These are phyloP conservation scores for Exophiala xenobiotica DNA, from an alignment of 2,329 filamentous ascomycete genomes.

Conservation along the genomic window DNA sequence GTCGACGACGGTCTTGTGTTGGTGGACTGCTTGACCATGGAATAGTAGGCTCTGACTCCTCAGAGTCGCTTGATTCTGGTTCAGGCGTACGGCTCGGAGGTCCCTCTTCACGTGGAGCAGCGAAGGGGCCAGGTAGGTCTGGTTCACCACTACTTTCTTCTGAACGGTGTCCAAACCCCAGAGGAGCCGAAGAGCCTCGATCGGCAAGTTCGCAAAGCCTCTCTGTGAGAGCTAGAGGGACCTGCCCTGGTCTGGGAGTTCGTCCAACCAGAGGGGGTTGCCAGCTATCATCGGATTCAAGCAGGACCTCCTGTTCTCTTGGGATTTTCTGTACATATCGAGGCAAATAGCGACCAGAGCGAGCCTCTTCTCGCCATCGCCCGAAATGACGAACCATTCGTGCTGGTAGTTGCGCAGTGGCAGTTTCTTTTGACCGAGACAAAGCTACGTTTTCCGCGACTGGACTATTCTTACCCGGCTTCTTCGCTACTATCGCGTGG, in stretches of 20 bases:
- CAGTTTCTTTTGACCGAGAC: neutral
- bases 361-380: constrained; percentile 14
- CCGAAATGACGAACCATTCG: constrained; percentile 3
- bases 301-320: constrained; percentile 21
- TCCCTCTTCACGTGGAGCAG: constrained; percentile 45
- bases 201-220: constrained; percentile 12
- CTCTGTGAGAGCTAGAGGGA: constrained; percentile 18
- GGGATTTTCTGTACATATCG: constrained; percentile 11
- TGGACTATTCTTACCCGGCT: too few relatives aligned
- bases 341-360: constrained; percentile 12
- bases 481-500: too few relatives aligned
- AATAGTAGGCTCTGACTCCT: neutral
- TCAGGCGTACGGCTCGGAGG: constrained; percentile 49
- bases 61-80: constrained; percentile 18
- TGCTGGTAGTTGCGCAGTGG: neutral
- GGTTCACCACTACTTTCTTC: too few relatives aligned
- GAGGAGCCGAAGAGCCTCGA: too few relatives aligned
- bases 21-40: constrained; percentile 13
- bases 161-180: too few relatives aligned
- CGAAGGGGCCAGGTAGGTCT: constrained; percentile 40
- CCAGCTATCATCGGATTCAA: constrained; percentile 30
- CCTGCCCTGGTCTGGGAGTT: constrained; percentile 15
- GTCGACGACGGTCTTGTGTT: constrained; percentile 12
- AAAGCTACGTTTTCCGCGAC: too few relatives aligned
- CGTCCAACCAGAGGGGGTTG: constrained; percentile 27